Conservation (phyloP, 148 eudicot genomes). For the Chenopodium quinoa region DNA sequence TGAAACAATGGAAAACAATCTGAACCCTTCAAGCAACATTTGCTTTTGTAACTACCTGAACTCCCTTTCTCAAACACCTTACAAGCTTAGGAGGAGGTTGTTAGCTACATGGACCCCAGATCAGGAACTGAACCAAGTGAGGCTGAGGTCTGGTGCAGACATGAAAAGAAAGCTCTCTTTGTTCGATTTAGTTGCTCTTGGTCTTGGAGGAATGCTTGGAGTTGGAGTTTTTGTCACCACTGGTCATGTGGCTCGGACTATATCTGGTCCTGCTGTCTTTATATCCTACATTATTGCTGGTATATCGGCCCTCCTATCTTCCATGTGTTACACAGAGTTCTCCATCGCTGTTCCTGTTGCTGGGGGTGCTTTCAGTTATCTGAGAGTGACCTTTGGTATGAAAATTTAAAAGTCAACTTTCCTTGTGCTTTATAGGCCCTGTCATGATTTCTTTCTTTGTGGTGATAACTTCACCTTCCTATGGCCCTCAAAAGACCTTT, state of each 20-base stretch:
- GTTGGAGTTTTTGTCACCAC: constrained; percentile 83
- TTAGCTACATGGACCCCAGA: constrained; percentile 72
- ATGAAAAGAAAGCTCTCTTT: constrained; percentile 69
- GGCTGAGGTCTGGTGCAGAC: constrained; percentile 83
- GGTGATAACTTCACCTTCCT: background rate
- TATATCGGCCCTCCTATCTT: constrained; percentile 65
- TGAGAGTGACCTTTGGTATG: constrained; percentile 82
- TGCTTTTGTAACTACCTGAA: constrained; percentile 38
- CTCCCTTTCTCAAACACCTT: constrained; percentile 64
- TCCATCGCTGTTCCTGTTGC: constrained; percentile 72
- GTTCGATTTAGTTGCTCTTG: constrained; percentile 70
- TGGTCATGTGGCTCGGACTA: constrained; percentile 50
- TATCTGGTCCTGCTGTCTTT: constrained; percentile 68
- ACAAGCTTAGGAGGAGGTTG: constrained; percentile 53
- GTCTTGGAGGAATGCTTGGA: constrained; percentile 86
- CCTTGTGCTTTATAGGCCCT: constrained; percentile 1
- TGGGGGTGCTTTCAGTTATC: constrained; percentile 82
- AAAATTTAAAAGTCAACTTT: background rate
- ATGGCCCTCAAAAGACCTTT: background rate
- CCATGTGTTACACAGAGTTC: constrained; percentile 80
- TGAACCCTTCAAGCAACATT: constrained; percentile 18
- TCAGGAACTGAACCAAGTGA: constrained; percentile 65
- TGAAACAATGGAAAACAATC: constrained; percentile 23
- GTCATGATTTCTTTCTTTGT: background rate
- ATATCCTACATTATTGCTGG: constrained; percentile 70